Evolutionary conservation across 352 stramenopile genomes (phyloP).

Genomic region (Plasmopara viticola): DNA sequence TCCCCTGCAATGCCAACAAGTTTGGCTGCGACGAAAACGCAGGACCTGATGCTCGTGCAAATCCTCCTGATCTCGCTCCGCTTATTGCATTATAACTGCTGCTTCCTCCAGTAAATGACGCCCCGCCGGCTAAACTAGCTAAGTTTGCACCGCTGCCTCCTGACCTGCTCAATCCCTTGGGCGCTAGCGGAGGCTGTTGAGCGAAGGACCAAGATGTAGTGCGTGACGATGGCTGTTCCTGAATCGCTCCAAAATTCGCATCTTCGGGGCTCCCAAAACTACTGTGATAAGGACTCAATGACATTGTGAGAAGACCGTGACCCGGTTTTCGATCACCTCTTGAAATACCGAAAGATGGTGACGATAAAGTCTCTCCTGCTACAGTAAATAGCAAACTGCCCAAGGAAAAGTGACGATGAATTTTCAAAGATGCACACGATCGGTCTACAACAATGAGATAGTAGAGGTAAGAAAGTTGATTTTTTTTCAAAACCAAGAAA

Average conservation of each 20-base stretch:
- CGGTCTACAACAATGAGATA: conserved; percentile 42
- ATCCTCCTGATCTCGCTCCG: conserved; percentile 11
- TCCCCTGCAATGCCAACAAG: conserved; percentile 15
- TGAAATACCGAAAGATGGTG: conserved; percentile 12
- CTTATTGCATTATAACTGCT: conserved; percentile 24
- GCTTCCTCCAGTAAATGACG: conserved; percentile 13
- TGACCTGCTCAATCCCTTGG: conserved; percentile 23
- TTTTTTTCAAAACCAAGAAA: not conserved
- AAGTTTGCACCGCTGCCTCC: conserved; percentile 22
- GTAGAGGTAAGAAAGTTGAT: not conserved
- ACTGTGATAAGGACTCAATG: conserved; percentile 22
- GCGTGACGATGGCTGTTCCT: conserved; percentile 19
- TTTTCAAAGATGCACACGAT: conserved; percentile 75
- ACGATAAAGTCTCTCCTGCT: conserved; percentile 13
- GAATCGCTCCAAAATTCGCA: conserved; percentile 1
- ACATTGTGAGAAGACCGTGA: conserved; percentile 15
- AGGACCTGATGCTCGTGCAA: conserved; percentile 13
- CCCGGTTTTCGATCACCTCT: conserved; percentile 21
- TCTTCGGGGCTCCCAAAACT: conserved; percentile 19
- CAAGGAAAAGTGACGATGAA: conserved; percentile 60
- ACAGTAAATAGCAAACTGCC: conserved; percentile 69
- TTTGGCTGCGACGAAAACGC: conserved; percentile 21
- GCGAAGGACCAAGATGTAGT: conserved; percentile 25
- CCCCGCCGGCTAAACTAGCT: conserved; percentile 13
- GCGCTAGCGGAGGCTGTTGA: conserved; percentile 30